A percentile compares a stretch with the other conserved stretches of the same genome.
These are phyloP conservation scores for Fraxinus ornus DNA, from an alignment of 305 asterid genomes.

Conservation along the genomic window DNA sequence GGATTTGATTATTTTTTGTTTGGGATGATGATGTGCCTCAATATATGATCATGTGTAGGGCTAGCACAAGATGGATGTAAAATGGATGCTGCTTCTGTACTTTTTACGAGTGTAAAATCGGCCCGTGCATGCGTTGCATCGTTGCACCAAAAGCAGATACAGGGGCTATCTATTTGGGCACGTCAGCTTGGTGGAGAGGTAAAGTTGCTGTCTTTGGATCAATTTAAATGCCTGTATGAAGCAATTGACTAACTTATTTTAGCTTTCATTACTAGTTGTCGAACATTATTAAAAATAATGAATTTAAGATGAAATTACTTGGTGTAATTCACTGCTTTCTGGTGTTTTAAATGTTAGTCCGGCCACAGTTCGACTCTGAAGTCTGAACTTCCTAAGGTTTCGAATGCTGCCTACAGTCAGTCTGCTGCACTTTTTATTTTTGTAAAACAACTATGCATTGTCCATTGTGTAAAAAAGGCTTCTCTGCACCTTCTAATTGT, in stretches of 20 bases:
- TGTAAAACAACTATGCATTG: neutral
- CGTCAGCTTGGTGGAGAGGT: constrained; percentile 99
- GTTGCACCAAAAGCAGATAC: constrained; percentile 73
- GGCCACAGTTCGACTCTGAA: neutral
- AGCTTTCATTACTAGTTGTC: neutral
- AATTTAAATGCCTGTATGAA: neutral
- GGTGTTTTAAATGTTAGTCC: neutral
- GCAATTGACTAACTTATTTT: neutral
- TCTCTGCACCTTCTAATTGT: neutral
- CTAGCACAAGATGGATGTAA: constrained; percentile 84
- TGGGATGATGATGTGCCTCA: constrained; percentile 15
- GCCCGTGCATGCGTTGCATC: constrained; percentile 84
- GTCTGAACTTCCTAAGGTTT: neutral
- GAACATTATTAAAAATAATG: neutral
- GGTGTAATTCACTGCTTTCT: neutral
- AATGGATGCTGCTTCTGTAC: constrained; percentile 66
- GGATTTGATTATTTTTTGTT: constrained; percentile 4
- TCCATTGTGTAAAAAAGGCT: neutral
- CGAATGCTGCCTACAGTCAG: neutral
- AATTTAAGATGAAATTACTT: neutral
- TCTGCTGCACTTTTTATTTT: neutral
- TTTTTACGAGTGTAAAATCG: constrained; percentile 81
- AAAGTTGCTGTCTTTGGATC: constrained; percentile 9
- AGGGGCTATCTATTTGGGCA: constrained; percentile 81
- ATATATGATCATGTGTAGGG: constrained; percentile 42